Conservation (phyloP, 108 stramenopile species). For the Phaeodactylum tricornutum region DNA sequence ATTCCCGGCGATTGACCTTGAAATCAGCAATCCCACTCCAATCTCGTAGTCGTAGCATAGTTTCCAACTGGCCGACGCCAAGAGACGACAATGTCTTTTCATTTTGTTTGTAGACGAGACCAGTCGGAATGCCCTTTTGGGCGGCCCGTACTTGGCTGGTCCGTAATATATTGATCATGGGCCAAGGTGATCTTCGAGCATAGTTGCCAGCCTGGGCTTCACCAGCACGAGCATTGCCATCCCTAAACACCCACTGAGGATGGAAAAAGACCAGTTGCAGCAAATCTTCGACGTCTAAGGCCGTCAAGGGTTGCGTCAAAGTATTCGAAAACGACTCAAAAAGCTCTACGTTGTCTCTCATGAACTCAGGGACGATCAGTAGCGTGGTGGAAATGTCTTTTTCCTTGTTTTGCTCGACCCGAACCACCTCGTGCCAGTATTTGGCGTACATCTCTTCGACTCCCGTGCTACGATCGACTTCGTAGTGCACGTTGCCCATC, state of each 20-base stretch:
- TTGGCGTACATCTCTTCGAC: slow-evolving; percentile 83
- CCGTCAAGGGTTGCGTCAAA: slow-evolving; percentile 80
- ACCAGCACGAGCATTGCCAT: slow-evolving; percentile 76
- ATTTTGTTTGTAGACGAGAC: slow-evolving; percentile 92
- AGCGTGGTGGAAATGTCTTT: slow-evolving; percentile 75
- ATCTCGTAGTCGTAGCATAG: slow-evolving; percentile 82
- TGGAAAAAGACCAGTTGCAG: slow-evolving; percentile 97
- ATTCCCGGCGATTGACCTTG: slow-evolving; percentile 76
- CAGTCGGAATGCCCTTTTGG: slow-evolving; percentile 93
- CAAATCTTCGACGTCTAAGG: slow-evolving; percentile 60
- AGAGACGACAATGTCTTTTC: slow-evolving; percentile 79
- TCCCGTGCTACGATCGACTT: slow-evolving; percentile 49
- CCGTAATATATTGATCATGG: slow-evolving; percentile 95
- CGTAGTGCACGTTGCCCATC: slow-evolving; percentile 80
- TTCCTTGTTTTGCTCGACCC: slow-evolving; percentile 55
- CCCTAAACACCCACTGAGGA: slow-evolving; percentile 90
- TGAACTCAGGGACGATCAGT: slow-evolving; percentile 80
- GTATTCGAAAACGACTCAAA: slow-evolving; percentile 87
- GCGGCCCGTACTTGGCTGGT: slow-evolving; percentile 89
- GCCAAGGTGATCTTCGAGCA: slow-evolving; percentile 88
- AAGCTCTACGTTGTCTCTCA: slow-evolving; percentile 77
- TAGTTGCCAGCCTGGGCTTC: slow-evolving; percentile 83
- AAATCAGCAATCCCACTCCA: slow-evolving; percentile 72
- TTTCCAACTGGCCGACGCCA: slow-evolving; percentile 69
- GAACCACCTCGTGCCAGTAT: slow-evolving; percentile 87